Evolutionary conservation across 2,329 filamentous ascomycete genomes (phyloP), one percentile per base, ranked within the genome.

Genomic region (Neopestalotiopsis rosae): DNA sequence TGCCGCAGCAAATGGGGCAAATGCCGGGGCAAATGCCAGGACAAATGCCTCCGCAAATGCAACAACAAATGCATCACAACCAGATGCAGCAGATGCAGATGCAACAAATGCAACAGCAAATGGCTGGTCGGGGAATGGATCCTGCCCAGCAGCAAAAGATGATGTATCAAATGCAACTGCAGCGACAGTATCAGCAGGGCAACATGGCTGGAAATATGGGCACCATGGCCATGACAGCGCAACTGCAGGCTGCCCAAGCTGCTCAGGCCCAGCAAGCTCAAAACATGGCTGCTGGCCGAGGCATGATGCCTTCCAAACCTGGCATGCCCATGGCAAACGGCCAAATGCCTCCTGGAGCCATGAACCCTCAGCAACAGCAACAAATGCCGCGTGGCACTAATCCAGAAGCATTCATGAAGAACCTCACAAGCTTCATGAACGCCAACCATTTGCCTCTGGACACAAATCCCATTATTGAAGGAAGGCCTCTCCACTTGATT

Each of bases 91-190:
- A 79, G 64, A 80, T 81, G 76, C 80, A 76, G 67, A 79, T 79
- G 70, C 77, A 79, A 67, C 80, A 80, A 64, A 80, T 81, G 68
- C 79, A 79, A 74, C 80, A 81, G 75, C 84, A 85, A 67, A 56
- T 34, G 32, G 68, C 68, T n/a, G 83, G 81, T 65, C 87, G 86
- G 67, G 84, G 88, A 74, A 87, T 92, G 71, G 91, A 93, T 56
- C 66, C 62, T 28, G 59, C 61, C 49, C 91, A 93, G 75, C 90
- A 94, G 72, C 92, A 94, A 75, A 87, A 94, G 79, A 86, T 89
- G 68, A 82, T 91, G 63, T 95, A 97, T 76, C 93, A 97, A 74
- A 92, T 97, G 89, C 92, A 93, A 70, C 81, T 97, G 66, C 93
- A 97, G 75, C 89, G 92, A 68, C 93, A 95, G 75, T 87, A 92